Base-by-base conservation (phyloP, 768 basidiomycete species). In the Lactifluus rugatus region DNA sequence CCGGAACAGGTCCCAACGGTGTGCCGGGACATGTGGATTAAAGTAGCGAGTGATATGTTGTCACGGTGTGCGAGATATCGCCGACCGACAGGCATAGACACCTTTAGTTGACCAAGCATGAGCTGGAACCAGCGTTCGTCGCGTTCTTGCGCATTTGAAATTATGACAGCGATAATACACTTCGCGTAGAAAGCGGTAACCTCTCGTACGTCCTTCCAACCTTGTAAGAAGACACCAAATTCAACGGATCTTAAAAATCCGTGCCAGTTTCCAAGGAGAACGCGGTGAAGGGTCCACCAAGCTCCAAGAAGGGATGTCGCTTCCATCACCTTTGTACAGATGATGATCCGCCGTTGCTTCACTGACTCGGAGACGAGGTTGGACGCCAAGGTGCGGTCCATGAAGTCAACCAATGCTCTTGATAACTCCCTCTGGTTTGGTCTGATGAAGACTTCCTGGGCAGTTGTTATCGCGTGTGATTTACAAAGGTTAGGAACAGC, bases 361-460 rank as follows among this genome's bases (percentile, higher is more conserved):
- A 54, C 52, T 2, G 10, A 10, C 19, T 55, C 49, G 6, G 32
- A 0, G 7, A 55, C 48, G n/a, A 55, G 36, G 26, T 50, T 46
- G n/a, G 58, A 55, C 10, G 48, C n/a, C 8, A 60, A 34, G 26
- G 58, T 60, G n/a, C 58, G 52, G 19, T 60, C 6, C 52, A 60
- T 60, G 41, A 54, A 17, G 19, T 7, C 53, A 0, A 31, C 32
- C 48, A 60, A 49, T 14, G 32, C 48, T 13, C 3, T 5, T 26
- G 39, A 44, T 19, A 58, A 6, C 17, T 2, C 26, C 47, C 0
- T 48, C 26, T 16, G 11, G 39, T 58, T n/a, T 14, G 1, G 45
- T 17, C 0, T 32, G 26, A 58, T 23, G 39, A 58, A 53, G 5
- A 21, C 37, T 2, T 0, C 32, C 2, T 2, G 6, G 13, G 23